Evolutionary conservation across 495 filamentous ascomycete species (phyloP).

Genomic region (Aspergillus indologenus): DNA sequence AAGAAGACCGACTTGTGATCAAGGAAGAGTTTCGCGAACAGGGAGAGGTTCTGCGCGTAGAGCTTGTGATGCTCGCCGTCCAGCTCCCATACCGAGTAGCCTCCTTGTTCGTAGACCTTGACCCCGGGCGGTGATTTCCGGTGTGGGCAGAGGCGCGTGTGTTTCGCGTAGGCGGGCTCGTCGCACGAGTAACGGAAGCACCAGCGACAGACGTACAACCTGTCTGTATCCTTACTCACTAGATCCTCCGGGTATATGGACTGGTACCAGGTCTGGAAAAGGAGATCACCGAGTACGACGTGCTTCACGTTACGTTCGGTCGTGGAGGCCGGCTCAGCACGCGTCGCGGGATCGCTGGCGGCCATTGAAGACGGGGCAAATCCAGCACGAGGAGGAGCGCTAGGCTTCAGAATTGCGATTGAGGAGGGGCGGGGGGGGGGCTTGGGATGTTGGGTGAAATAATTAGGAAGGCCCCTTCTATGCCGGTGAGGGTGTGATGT

Average conservation of each 20-base stretch:
- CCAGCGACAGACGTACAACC: constrained; percentile 58
- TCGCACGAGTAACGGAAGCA: constrained; percentile 92
- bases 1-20: constrained; percentile 99
- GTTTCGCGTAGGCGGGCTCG: constrained; percentile 54
- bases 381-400: background rate
- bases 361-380: background rate
- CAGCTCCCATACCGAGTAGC: constrained; percentile 77
- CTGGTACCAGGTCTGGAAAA: constrained; percentile 76
- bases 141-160: constrained; percentile 42
- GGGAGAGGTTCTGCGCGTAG: constrained; percentile 90
- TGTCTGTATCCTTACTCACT: background rate
- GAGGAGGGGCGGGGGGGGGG: background rate
- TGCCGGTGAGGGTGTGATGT: background rate
- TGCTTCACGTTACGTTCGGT: constrained; percentile 34
- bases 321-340: background rate
- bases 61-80: constrained; percentile 88
- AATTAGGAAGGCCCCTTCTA: background rate
- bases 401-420: background rate
- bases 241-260: constrained; percentile 77
- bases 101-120: constrained; percentile 57
- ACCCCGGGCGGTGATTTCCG: constrained; percentile 41
- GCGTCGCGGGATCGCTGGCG: background rate
- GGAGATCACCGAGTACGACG: constrained; percentile 69
- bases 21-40: constrained; percentile 97
- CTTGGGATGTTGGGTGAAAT: no score